Percentiles rank a stretch among this genome's conserved stretches.
Conservation (phyloP, 2,329 filamentous ascomycete genomes). For the Cladophialophora yegresii region DNA sequence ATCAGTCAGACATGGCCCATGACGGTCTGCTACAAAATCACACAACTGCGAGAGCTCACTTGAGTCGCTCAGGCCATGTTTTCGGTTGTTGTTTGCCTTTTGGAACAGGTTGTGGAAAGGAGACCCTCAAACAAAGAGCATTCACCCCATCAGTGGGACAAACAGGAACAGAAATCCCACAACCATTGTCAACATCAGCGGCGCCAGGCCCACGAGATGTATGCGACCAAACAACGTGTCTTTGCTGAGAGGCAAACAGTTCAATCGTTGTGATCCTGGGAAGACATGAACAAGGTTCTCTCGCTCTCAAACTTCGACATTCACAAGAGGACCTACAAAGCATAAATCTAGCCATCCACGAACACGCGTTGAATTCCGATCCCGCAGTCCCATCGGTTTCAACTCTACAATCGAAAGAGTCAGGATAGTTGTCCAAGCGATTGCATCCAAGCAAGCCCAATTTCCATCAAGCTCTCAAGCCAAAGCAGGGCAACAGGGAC, state of each 20-base stretch:
- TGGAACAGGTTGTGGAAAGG: background rate
- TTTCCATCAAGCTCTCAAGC: background rate
- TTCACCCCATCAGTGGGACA: slow-evolving; percentile 2
- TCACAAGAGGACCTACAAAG: background rate
- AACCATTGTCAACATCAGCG: background rate
- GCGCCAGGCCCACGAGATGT: background rate
- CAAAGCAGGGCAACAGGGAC: background rate
- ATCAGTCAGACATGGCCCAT: background rate
- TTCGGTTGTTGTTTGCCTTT: background rate
- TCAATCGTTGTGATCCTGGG: background rate
- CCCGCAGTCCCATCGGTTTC: background rate
- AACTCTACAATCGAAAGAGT: background rate
- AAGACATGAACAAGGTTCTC: background rate
- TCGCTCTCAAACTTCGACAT: background rate
- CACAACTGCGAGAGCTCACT: background rate
- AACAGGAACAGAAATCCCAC: slow-evolving; percentile 1
- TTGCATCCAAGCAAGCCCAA: background rate
- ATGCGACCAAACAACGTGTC: background rate
- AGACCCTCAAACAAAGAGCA: slow-evolving; percentile 1
- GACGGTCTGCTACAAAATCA: background rate
- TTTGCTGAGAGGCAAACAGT: background rate
- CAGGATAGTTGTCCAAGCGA: background rate
- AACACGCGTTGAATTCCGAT: background rate
- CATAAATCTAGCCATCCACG: background rate
- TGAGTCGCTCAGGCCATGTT: background rate